Percentiles rank a stretch among this genome's conserved stretches.
Conservation (phyloP, 2,329 filamentous ascomycete species). For the Cladosporium sp. region DNA sequence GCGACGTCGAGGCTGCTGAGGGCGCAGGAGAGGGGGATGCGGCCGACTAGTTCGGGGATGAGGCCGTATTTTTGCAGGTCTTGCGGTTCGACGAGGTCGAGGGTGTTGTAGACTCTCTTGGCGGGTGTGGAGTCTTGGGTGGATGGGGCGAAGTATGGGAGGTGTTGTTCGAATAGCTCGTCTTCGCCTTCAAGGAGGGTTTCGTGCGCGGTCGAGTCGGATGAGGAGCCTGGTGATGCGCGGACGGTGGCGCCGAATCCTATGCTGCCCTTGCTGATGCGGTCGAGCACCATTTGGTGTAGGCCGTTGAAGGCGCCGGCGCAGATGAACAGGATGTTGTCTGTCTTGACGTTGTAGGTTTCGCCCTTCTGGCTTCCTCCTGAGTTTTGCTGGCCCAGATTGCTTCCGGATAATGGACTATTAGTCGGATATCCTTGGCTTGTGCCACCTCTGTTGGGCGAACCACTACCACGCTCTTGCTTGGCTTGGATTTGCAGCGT, state of each 20-base stretch:
- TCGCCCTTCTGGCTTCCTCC: slow-evolving; percentile 46
- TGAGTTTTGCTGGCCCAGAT: slow-evolving; percentile 23
- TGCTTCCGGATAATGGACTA: slow-evolving; percentile 35
- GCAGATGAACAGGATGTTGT: slow-evolving; percentile 96
- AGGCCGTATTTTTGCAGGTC: slow-evolving; percentile 64
- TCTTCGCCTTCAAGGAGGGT: slow-evolving; percentile 58
- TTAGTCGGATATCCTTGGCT: slow-evolving; percentile 31
- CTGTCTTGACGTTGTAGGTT: slow-evolving; percentile 75
- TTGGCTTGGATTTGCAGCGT: slow-evolving; percentile 91
- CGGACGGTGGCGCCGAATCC: slow-evolving; percentile 86
- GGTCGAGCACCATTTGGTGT: slow-evolving; percentile 79
- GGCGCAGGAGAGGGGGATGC: slow-evolving; percentile 84
- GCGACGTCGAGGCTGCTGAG: slow-evolving; percentile 68
- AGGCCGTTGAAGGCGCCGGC: slow-evolving; percentile 93
- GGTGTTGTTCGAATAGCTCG: slow-evolving; percentile 41
- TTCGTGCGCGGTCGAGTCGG: slow-evolving; percentile 49
- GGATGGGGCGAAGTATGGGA: slow-evolving; percentile 49
- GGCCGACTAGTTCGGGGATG: slow-evolving; percentile 93
- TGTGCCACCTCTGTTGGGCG: slow-evolving; percentile 4
- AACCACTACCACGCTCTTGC: slow-evolving; percentile 54
- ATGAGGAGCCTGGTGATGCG: slow-evolving; percentile 31
- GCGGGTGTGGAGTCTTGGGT: slow-evolving; percentile 34
- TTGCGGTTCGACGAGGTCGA: slow-evolving; percentile 72
- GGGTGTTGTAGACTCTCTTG: slow-evolving; percentile 64
- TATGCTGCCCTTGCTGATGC: slow-evolving; percentile 82